Percentiles rank a stretch among this genome's conserved stretches.
phyloP scores from a whole-genome alignment of 1,284 basidiomycete species.

The Moniliella sp. region DNA sequence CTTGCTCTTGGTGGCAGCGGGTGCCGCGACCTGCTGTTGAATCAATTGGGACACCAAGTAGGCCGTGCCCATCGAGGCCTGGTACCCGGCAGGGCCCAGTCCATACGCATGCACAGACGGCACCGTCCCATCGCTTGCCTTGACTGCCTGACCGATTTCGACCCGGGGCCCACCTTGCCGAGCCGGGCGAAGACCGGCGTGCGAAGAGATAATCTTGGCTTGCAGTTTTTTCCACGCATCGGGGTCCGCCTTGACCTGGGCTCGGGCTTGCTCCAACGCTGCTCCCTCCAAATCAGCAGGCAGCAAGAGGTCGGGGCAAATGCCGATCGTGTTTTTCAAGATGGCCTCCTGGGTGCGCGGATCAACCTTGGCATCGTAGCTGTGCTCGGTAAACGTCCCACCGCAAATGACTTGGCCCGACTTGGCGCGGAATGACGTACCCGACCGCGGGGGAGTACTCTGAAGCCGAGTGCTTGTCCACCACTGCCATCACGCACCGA shows the following conservation, averaged over 20 bases:
- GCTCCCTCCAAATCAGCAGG: background rate
- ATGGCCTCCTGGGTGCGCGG: background rate
- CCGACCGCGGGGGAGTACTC: background rate
- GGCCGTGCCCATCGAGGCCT: conserved; percentile 20
- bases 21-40: too few relatives aligned
- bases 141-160: conserved; percentile 1
- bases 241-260: background rate
- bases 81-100: conserved; percentile 9
- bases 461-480: background rate
- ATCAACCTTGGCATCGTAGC: background rate
- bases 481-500: conserved; percentile 9
- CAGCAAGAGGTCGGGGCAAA: conserved; percentile 1
- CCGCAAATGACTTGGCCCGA: conserved; percentile 41
- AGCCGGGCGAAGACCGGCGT: conserved; percentile 17
- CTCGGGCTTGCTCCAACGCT: background rate
- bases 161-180: conserved; percentile 11
- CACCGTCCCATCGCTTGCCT: background rate
- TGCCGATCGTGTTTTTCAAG: background rate
- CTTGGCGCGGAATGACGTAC: conserved; percentile 41
- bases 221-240: conserved; percentile 8
- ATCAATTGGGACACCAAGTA: too few relatives aligned
- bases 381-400: conserved; percentile 39
- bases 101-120: conserved; percentile 1
- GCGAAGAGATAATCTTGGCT: conserved; percentile 8
- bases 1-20: too few relatives aligned